A percentile compares a stretch with the other conserved stretches of the same genome.
These are phyloP conservation scores for Coemansia sp. DNA, from an alignment of 192 early-diverging fungal species.

Conservation along the genomic window DNA sequence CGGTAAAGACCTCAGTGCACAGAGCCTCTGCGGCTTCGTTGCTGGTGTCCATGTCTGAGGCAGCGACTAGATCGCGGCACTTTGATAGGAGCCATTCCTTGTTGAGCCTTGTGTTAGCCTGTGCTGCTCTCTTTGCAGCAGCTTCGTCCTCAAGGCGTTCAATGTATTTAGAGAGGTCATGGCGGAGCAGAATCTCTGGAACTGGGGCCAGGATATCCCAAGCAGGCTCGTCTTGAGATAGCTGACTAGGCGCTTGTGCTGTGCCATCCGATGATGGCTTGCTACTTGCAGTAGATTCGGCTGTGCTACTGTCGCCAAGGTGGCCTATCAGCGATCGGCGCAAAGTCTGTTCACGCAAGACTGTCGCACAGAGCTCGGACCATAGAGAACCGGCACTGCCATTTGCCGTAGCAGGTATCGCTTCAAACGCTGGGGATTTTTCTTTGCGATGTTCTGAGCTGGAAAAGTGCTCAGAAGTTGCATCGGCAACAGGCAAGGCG, in stretches of 20 bases:
- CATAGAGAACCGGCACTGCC: background rate
- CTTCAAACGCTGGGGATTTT: background rate
- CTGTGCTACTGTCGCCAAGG: background rate
- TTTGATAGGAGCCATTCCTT: constrained; percentile 31
- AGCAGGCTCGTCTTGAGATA: background rate
- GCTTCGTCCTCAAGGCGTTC: constrained; percentile 20
- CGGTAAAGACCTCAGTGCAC: constrained; percentile 29
- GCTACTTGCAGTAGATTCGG: background rate
- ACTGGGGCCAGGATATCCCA: constrained; percentile 20
- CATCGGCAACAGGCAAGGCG: background rate
- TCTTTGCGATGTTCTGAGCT: background rate
- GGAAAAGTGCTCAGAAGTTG: background rate
- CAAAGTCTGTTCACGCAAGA: constrained; percentile 25
- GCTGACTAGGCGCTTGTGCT: background rate
- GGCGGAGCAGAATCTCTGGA: constrained; percentile 33
- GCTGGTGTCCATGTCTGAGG: constrained; percentile 10
- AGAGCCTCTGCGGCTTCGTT: constrained; percentile 30
- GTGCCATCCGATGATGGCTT: background rate
- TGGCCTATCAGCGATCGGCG: constrained; percentile 20
- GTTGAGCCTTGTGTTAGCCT: constrained; percentile 4
- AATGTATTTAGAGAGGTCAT: constrained; percentile 28
- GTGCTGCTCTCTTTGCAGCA: background rate
- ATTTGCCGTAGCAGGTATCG: background rate
- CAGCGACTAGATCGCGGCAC: constrained; percentile 18
- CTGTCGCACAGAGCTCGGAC: constrained; percentile 26